Evolutionary conservation across 495 filamentous ascomycete species (phyloP), one percentile per base, ranked within the genome.

Genomic region (Paragyromitra xinjiangensis): DNA sequence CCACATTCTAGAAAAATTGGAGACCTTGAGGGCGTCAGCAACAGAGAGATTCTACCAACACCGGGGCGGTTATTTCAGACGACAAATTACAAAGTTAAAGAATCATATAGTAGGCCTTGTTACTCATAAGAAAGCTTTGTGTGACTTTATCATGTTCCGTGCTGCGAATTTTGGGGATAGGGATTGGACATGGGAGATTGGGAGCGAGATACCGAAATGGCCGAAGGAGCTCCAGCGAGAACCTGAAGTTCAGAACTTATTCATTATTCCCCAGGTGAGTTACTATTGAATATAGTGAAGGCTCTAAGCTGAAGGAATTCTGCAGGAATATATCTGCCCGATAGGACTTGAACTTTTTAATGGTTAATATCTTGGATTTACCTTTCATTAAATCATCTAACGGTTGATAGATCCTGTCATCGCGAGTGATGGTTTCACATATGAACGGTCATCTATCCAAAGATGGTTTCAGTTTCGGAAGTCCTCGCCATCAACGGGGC

Each of bases 401-500:
- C 22, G 29, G n/a, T 81, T 24, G 74, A 50, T 77, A 69, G 83
- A 84, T 70, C 82, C 83, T 2, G 83, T 83, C 24, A 77, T 61
- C 16, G 71, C 80, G 29, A 55, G 51, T 48, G 83, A 84, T 40
- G 74, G 71, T 0, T 80, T 82, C 63, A 80, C 76, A 55, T 84
- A 82, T 65, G 77, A 79, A 50, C 53, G 77, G 16, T 64, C 71
- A 24, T 73, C 69, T 22, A 80, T 80, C 56, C 42, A 70, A 39
- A 67, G 71, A 34, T 84, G 83, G 83, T 81, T 84, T 44, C 62
- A 80, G 19, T 79, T 79, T 29, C 70, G 78, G 24, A 69, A 73
- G 56, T 74, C 80, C 29, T 83, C 81, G 2, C 83, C 83, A 19
- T 78, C 74, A 14, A 84, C 83, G 6, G 79, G 81, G 19, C 59